These are phyloP conservation scores for Candida coquimbonensis DNA, from an alignment of 805 yeast species.

Conservation along the genomic window DNA sequence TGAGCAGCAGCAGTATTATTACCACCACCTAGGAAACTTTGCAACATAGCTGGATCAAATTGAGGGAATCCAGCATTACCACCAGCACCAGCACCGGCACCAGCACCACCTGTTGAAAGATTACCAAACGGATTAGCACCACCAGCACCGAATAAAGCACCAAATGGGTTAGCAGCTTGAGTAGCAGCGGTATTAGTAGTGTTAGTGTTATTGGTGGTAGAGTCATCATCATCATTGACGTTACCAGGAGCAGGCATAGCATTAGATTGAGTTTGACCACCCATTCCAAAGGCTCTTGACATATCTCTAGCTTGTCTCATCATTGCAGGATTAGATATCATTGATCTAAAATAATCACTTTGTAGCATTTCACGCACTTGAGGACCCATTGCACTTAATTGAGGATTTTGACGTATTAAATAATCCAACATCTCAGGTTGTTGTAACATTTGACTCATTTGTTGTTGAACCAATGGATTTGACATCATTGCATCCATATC, in stretches of 20 bases:
- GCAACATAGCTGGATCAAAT: conserved; percentile 42
- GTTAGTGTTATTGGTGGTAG: conserved; percentile 21
- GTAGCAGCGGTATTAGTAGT: conserved; percentile 9
- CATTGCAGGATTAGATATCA: conserved; percentile 78
- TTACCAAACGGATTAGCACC: conserved; percentile 4
- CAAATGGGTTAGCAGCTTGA: conserved; percentile 1
- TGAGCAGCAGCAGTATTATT: conserved; percentile 16
- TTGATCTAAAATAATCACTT: conserved; percentile 73
- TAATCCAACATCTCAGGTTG: conserved; percentile 86
- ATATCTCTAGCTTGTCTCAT: conserved; percentile 76
- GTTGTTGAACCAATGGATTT: conserved; percentile 74
- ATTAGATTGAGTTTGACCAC: conserved; percentile 25
- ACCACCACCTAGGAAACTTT: conserved; percentile 37
- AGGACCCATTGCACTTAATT: conserved; percentile 80
- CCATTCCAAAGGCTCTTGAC: conserved; percentile 37
- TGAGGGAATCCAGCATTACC: conserved; percentile 29
- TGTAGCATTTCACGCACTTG: conserved; percentile 81
- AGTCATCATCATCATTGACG: conserved; percentile 13
- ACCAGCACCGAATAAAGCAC: background rate
- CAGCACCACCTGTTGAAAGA: conserved; percentile 12
- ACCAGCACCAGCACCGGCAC: conserved; percentile 21
- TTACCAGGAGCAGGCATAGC: conserved; percentile 47
- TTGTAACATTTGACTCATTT: conserved; percentile 72
- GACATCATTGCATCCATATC: conserved; percentile 71
- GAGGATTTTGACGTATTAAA: conserved; percentile 78